Percentiles rank a stretch among this genome's conserved stretches.
These are phyloP conservation scores for Neonectria ditissima DNA, from an alignment of 2,329 filamentous ascomycete species.

Conservation along the genomic window DNA sequence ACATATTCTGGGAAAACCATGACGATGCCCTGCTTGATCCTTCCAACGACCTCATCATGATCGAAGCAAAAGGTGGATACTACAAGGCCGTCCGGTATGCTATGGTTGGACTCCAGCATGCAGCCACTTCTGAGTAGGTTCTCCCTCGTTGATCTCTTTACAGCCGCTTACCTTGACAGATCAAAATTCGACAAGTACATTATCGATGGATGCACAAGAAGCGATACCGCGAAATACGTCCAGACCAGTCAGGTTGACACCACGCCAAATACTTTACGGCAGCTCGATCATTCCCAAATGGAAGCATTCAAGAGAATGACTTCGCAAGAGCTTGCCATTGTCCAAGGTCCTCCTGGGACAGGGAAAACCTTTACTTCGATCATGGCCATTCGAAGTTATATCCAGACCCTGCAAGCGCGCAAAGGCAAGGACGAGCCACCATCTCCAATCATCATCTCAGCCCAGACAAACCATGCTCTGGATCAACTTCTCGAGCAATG, in stretches of 20 bases:
- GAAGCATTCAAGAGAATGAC: slow-evolving; percentile 76
- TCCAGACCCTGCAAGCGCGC: slow-evolving; percentile 65
- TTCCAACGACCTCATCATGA: slow-evolving; percentile 77
- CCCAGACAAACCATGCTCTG: slow-evolving; percentile 91
- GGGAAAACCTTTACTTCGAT: slow-evolving; percentile 87
- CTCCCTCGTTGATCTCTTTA: not conserved
- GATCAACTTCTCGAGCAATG: slow-evolving; percentile 82
- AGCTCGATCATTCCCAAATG: slow-evolving; percentile 78
- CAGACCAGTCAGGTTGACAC: slow-evolving; percentile 3
- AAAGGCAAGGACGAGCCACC: slow-evolving; percentile 51
- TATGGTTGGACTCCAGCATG: slow-evolving; percentile 77
- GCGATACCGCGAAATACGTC: slow-evolving; percentile 49
- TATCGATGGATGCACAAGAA: slow-evolving; percentile 57
- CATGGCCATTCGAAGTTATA: slow-evolving; percentile 64
- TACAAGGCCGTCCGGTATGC: slow-evolving; percentile 82
- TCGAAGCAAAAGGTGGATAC: slow-evolving; percentile 79
- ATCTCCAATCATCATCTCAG: slow-evolving; percentile 78
- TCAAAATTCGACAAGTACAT: slow-evolving; percentile 75
- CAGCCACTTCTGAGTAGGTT: slow-evolving; percentile 62
- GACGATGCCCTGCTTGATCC: slow-evolving; percentile 76
- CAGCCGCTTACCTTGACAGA: slow-evolving; percentile 40
- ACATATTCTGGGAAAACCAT: slow-evolving; percentile 76
- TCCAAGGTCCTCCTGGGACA: slow-evolving; percentile 84
- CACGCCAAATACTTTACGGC: slow-evolving; percentile 28
- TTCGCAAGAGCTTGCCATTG: slow-evolving; percentile 76